These are phyloP conservation scores for Dictyostelium discoideum DNA, from an alignment of 78 protist genomes.

Conservation along the genomic window DNA sequence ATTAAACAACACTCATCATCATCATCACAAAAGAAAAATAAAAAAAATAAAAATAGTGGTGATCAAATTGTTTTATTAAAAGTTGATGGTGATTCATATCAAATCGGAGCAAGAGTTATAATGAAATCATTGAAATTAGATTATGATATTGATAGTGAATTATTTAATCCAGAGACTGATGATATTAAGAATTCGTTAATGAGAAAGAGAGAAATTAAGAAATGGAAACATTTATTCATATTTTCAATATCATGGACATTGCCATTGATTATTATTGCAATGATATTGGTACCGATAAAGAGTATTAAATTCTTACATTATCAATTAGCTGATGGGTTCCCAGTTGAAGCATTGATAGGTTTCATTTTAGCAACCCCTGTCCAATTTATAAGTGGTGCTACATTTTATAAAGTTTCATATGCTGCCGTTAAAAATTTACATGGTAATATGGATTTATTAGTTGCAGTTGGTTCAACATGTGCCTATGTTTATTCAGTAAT, in stretches of 20 bases:
- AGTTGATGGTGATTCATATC: slow-evolving; percentile 34
- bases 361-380: slow-evolving; percentile 72
- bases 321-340: background rate
- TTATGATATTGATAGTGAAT: background rate
- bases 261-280: slow-evolving; percentile 51
- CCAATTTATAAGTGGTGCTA: slow-evolving; percentile 42
- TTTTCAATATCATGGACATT: slow-evolving; percentile 25
- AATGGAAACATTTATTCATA: slow-evolving; percentile 46
- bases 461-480: slow-evolving; percentile 67
- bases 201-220: slow-evolving; percentile 62
- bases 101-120: slow-evolving; percentile 37
- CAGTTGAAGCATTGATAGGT: slow-evolving; percentile 46
- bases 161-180: slow-evolving; percentile 35
- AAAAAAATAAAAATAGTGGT: no score
- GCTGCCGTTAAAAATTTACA: slow-evolving; percentile 54
- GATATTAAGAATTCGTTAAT: slow-evolving; percentile 72
- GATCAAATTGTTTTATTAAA: background rate
- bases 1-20: background rate
- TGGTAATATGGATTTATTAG: slow-evolving; percentile 80
- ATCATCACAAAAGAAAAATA: no score
- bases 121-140: background rate
- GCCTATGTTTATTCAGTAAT: slow-evolving; percentile 90
- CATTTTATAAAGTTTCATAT: slow-evolving; percentile 35
- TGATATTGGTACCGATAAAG: slow-evolving; percentile 56
- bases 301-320: slow-evolving; percentile 11